phyloP scores from a whole-genome alignment of 371 early-diverging fungal genomes.

The Blastocladiella emersonii region DNA sequence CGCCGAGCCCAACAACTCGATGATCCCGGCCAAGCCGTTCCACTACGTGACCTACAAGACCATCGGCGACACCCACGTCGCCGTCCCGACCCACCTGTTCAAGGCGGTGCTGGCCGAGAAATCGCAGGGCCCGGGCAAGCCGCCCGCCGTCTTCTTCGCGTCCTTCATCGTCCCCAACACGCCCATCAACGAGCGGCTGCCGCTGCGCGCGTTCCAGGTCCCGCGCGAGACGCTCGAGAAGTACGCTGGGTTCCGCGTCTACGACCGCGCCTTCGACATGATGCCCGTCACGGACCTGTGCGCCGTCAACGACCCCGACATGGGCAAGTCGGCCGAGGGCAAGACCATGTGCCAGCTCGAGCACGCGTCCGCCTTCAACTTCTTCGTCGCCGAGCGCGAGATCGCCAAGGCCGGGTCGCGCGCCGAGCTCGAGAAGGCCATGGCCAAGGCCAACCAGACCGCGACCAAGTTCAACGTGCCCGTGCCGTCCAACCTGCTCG shows the following conservation, averaged over 20 bases:
- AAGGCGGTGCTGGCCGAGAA: constrained; percentile 57
- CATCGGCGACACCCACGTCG: constrained; percentile 72
- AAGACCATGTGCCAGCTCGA: background rate
- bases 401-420: background rate
- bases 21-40: constrained; percentile 1
- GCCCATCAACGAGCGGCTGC: constrained; percentile 44
- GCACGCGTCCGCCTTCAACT: background rate
- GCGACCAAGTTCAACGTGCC: background rate
- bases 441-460: background rate
- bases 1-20: background rate
- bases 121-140: constrained; percentile 20
- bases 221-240: constrained; percentile 65
- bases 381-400: background rate
- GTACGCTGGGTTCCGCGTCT: constrained; percentile 62
- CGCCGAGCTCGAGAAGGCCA: background rate
- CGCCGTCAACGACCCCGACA: background rate
- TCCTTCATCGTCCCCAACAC: constrained; percentile 82
- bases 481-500: background rate
- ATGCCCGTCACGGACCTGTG: constrained; percentile 1
- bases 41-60: constrained; percentile 76
- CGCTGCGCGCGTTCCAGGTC: constrained; percentile 51
- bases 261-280: constrained; percentile 24
- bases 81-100: constrained; percentile 88
- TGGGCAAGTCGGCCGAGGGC: background rate
- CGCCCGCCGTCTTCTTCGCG: constrained; percentile 4